Evolutionary conservation across 768 basidiomycete species (phyloP), one percentile per base, ranked within the genome.

Genomic region (Collybia nuda): DNA sequence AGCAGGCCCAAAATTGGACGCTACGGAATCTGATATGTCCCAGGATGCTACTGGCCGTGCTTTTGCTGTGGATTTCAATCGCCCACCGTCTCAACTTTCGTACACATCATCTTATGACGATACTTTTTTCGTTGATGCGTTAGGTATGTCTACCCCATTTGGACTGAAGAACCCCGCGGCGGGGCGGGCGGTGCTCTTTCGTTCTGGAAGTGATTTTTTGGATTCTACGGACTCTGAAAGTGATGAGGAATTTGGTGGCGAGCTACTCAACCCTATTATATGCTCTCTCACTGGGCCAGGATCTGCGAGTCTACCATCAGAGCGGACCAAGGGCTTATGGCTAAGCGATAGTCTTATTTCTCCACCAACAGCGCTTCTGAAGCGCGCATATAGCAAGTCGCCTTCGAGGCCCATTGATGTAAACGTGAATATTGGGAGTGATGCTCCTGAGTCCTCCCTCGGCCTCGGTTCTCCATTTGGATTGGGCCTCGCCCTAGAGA

Each of bases 311-410:
- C 22, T 18, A 22, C 15, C 22, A 17, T 21, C 32, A 35, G 40
- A 38, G 18, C 17, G 4, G 2, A 37, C 28, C 5, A 19, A 53
- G n/a, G 18, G 64, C 19, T 55, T 71, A 11, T 76, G 74, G 74
- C 56, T 68, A 41, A 71, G 68, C 15, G 74, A 76, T 48, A 76
- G 73, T 51, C 56, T 76, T 17, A 73, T 76, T 36, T 76, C 74
- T n/a, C 63, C 70, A 3, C 74, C 74, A n/a, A 71, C 67, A 3
- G 51, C 53, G 14, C 67, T 41, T 12, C 36, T 12, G 9, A 17
- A 41, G 44, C 17, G 51, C 50, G 53, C 54, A 60, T 55, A 55
- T 53, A 53, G 15, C 29, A 52, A n/a, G 5, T 28, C n/a, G 26
- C 9, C 32, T 11, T 11, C 32, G 12, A 26, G 17, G 32, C 28